Evolutionary conservation across 83 land plant genomes (phyloP), one percentile per base, ranked within the genome.

Genomic region (Thuja plicata): DNA sequence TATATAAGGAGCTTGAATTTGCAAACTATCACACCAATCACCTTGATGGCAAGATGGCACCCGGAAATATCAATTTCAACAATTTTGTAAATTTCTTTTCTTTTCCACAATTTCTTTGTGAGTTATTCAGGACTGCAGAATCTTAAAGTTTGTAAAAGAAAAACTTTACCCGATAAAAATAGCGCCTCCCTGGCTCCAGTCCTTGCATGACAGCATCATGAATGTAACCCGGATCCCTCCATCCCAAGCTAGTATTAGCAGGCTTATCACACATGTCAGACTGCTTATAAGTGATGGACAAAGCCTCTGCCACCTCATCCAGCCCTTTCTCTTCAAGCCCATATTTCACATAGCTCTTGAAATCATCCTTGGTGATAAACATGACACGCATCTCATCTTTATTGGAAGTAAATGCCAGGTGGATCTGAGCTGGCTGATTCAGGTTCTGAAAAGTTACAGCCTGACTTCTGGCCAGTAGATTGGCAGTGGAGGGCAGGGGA

Each of bases 381-480:
- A 96, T 91, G 77, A 95, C 98, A 88, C 98, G 79, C 96, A 97
- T 95, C 94, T 96, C 97, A 35, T 90, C 94, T 13, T 85, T 90
- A 85, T 77, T 35, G 11, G 91, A 94, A 70, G 97, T 94, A 62
- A 85, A 92, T 71, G 98, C 90, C 86, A 97, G 87, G 74, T 96
- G 98, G 74, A 97, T 85, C 91, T 97, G 99, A 84, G 96, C 97
- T 46, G 99, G 98, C 74, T 93, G 94, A 11, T 91, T 90, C 34
- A 85, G 55, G 55, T 84, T 37, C 50, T 19, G 88, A 84, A 97
- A 97, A 43, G 88, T 87, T 13, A 96, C 80, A 43, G n/a, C 43
- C 17, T 87, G 92, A 30, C 96, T 94, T 17, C 66, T 90, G 15
- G 97, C 97, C 86, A 96, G 88, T 21, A 90, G 92, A 46, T 89